Conservation (phyloP, 176 grass and related monocot genomes). For the Miscanthus lutarioriparius region DNA sequence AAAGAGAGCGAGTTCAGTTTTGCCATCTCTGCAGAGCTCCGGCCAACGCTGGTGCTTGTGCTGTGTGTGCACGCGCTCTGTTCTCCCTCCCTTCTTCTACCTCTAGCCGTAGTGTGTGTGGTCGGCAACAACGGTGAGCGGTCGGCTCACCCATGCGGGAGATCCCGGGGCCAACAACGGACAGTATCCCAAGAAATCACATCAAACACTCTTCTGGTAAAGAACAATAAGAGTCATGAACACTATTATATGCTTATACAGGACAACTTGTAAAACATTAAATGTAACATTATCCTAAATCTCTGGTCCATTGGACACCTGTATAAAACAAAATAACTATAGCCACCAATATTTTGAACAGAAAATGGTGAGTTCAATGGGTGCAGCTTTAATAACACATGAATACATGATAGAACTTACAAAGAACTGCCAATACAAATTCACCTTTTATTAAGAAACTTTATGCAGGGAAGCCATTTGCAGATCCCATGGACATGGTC, state of each 20-base stretch:
- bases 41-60: too few species aligned
- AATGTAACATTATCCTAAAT: conserved; percentile 14
- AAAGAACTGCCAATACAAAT: not conserved
- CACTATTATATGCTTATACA: not conserved
- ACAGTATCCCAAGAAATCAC: not conserved
- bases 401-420: not conserved
- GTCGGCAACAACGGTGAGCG: too few species aligned
- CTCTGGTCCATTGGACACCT: conserved; percentile 17
- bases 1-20: too few species aligned
- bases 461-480: not conserved
- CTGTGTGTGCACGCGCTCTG: too few species aligned
- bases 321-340: not conserved
- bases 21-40: too few species aligned
- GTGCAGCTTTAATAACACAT: conserved; percentile 7
- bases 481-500: not conserved
- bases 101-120: too few species aligned
- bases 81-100: too few species aligned
- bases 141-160: too few species aligned
- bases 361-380: conserved; percentile 16
- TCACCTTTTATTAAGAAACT: conserved; percentile 4
- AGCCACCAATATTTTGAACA: not conserved
- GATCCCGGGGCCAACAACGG: too few species aligned
- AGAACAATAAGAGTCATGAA: not conserved
- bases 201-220: not conserved
- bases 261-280: conserved; percentile 18